Base-by-base conservation (phyloP, 1,284 basidiomycete species). In the Melampsora larici-populina region DNA sequence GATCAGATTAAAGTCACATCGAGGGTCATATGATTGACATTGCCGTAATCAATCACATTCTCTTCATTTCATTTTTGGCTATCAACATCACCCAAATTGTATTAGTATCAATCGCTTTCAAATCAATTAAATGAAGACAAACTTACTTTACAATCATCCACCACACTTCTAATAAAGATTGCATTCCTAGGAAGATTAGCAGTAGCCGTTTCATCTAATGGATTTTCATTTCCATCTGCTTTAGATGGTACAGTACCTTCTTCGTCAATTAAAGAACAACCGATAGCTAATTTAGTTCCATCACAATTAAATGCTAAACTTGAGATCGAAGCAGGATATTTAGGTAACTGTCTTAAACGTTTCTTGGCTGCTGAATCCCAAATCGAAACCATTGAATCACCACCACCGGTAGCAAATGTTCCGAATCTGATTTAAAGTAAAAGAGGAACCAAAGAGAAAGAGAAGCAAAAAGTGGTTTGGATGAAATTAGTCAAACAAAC, bases 361-460 rank as follows among this genome's bases (percentile, higher is more conserved):
- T 99, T 99, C 86, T 97, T 98, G 65, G 95, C 92, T 79, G 91
- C 90, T 84, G 97, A 93, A 83, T 99, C 97, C 96, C 96, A 99
- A 79, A 98, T 89, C 0, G 92, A 93, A 55, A 96, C 90, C 5
- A 91, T 90, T 0, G 90, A 90, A 84, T 98, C 95, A 0, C 94
- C 96, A 43, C 95, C 96, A 1, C 91, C 92, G 0, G 93, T 94
- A 0, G 92, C 94, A 82, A 99, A 98, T 0, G 96, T 97, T 83
- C 94, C 96, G 85, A 92, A 91, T 24, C 91, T 93, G 80, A n/a
- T n/a, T n/a, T n/a, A n/a, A n/a, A n/a, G n/a, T n/a, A n/a, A n/a
- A n/a, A n/a, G n/a, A n/a, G n/a, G n/a, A n/a, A n/a, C n/a, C n/a
- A n/a, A n/a, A n/a, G n/a, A n/a, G n/a, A n/a, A n/a, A n/a, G n/a